Percentiles rank a stretch among this genome's conserved stretches.
Conservation (phyloP, 352 stramenopile species). For the Pythium apleroticum region DNA sequence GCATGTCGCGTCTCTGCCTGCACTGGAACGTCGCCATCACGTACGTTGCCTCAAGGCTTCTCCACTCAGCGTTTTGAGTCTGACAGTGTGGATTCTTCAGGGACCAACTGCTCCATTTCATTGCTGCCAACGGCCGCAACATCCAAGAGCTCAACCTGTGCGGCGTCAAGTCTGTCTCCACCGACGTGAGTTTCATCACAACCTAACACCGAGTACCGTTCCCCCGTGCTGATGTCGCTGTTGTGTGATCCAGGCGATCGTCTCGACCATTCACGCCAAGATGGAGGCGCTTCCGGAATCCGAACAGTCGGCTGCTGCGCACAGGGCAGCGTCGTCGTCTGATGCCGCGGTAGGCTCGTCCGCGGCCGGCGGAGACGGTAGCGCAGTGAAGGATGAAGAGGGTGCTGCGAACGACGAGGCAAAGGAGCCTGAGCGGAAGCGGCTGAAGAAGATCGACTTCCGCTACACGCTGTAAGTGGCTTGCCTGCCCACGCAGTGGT, state of each 20-base stretch:
- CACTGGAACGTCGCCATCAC: conserved; percentile 89
- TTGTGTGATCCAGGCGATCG: conserved; percentile 40
- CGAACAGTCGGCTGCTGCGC: conserved; percentile 6
- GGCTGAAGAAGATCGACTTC: conserved; percentile 88
- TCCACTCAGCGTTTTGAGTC: no score
- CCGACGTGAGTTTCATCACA: conserved; percentile 49
- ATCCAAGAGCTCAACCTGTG: conserved; percentile 88
- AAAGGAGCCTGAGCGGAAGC: conserved; percentile 74
- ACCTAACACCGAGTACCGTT: not conserved
- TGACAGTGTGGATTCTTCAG: conserved; percentile 35
- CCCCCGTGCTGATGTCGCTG: not conserved
- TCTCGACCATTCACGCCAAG: conserved; percentile 77
- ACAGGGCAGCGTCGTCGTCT: not conserved
- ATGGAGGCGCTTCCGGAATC: conserved; percentile 59
- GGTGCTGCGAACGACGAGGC: conserved; percentile 32
- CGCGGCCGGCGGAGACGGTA: conserved; percentile 7
- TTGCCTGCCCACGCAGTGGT: not conserved
- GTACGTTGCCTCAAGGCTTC: conserved; percentile 33
- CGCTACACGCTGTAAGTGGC: conserved; percentile 81
- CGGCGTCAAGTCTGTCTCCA: conserved; percentile 83
- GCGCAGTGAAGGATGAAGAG: conserved; percentile 24
- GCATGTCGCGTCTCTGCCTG: conserved; percentile 70
- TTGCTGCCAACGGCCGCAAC: conserved; percentile 68
- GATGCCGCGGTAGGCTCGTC: not conserved
- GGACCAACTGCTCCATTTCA: conserved; percentile 79